Evolutionary conservation across 768 basidiomycete species (phyloP).

Genomic region (Russula griseocarnosa): DNA sequence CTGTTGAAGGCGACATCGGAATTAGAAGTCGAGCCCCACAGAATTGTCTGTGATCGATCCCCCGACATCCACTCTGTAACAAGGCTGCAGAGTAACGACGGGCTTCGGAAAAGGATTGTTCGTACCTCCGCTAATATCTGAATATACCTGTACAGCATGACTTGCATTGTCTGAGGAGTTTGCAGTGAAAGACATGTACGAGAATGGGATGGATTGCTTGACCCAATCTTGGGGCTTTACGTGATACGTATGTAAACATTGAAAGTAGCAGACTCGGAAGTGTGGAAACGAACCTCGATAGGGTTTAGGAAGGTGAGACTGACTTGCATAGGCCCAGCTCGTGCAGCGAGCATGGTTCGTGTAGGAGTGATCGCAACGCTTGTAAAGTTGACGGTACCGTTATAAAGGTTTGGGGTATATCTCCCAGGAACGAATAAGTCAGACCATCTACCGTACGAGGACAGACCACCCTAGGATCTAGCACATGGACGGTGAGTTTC

Average conservation of each 20-base stretch:
- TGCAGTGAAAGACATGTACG: constrained; percentile 37
- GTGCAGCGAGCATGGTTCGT: constrained; percentile 34
- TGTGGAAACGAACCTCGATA: constrained; percentile 34
- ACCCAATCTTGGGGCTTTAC: constrained; percentile 37
- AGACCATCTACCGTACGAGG: constrained; percentile 15
- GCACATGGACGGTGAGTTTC: background rate
- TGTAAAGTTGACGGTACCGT: constrained; percentile 26
- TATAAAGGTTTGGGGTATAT: background rate
- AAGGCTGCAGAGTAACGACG: background rate
- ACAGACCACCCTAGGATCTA: constrained; percentile 22
- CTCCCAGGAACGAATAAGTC: constrained; percentile 28
- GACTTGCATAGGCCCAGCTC: constrained; percentile 38
- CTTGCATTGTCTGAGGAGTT: constrained; percentile 34
- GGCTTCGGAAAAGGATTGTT: background rate
- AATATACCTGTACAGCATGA: constrained; percentile 39
- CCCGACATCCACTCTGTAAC: constrained; percentile 31
- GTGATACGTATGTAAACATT: background rate
- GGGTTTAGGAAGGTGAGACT: constrained; percentile 42
- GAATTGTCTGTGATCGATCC: constrained; percentile 12
- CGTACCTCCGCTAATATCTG: constrained; percentile 40
- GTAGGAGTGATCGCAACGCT: constrained; percentile 37
- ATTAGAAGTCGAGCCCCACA: constrained; percentile 10
- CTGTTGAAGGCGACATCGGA: constrained; percentile 22
- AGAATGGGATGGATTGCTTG: constrained; percentile 40
- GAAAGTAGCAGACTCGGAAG: background rate